Evolutionary conservation across 169 alveolate genomes (phyloP), one percentile per base, ranked within the genome.

Genomic region (Eimeria falciformis): DNA sequence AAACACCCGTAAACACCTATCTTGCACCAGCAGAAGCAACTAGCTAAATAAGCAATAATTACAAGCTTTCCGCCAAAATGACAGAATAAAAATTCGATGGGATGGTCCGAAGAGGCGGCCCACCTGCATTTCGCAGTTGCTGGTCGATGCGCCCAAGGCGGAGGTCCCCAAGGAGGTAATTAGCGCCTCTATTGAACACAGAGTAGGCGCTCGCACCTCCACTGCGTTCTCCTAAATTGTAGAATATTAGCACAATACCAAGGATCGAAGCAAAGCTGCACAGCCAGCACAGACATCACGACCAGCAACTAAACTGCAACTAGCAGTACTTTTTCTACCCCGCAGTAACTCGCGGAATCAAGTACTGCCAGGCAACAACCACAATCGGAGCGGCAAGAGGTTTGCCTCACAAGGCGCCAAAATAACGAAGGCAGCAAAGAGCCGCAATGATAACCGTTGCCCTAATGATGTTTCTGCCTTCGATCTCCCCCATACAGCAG

Each of bases 121-220:
- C 9, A 75, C 85, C 88, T 50, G 33, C 53, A 33, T 53, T 27
- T 2, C 88, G 68, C 33, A 50, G 88, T 21, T 78, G 53, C 29
- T 53, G 88, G 53, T 78, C 88, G 0, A 78, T 50, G 46, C 71
- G 88, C 21, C 14, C 29, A 9, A 46, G 73, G 53, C 88, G 88
- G 33, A 78, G 47, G 33, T 78, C 88, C 46, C 88, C 88, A 21
- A 78, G 27, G 33, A 78, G 71, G 71, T 78, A 53, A 11, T 53
- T n/a, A 11, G 88, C 88, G 25, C 88, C 88, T 46, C 88, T 46
- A 53, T 78, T 78, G 53, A 78, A 78, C 18, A 78, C 73, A 14
- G 73, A 50, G 21, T 78, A 78, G 2, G 88, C 88, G 33, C 73
- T 50, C 5, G 53, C 88, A 0, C 88, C 88, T 0, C 88, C 88